Base-by-base conservation (phyloP, 371 early-diverging fungal species). In the Mucor lusitanicus region DNA sequence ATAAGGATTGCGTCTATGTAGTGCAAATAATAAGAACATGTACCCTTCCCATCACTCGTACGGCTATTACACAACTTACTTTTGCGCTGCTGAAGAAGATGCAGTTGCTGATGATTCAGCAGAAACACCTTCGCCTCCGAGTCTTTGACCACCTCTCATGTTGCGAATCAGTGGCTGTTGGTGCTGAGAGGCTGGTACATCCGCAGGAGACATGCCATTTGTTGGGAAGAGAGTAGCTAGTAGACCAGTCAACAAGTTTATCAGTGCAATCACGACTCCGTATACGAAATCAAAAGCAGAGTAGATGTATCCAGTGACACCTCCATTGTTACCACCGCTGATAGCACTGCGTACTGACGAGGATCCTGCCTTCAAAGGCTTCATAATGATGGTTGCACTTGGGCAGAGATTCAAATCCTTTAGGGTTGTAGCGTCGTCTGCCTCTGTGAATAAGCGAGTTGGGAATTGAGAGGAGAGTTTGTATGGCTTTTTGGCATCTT, bases 341-440 rank as follows among this genome's bases (percentile, higher is more conserved):
- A 32, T 25, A n/a, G n/a, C 19, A 53, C 53, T 53, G 23, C 53
- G 53, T 13, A 15, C 27, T 11, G 50, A 44, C 30, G 44, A 58
- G 4, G 48, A 37, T 12, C 23, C 21, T 3, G 58, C 28, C 33
- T 74, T 72, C 15, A 69, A 61, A 4, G 74, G 73, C 67, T 85
- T 87, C 78, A 87, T 78, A 3, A 87, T 84, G 13, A 87, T 69
- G 1, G 88, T 86, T 13, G 82, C 84, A 48, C 88, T 87, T 4
- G 88, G 88, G 25, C 82, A 83, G 3, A 87, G 73, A 6, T 81
- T 76, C 12, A 87, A 62, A 23, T 82, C 78, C 1, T 73, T 67
- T 13, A 87, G 67, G 37, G 77, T 68, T 30, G 60, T 70, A 15
- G 72, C 50, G 35, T 86, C 81, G 25, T 87, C 88, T 15, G 63